A percentile compares a stretch with the other conserved stretches of the same genome.
These are phyloP conservation scores for Neonectria faginata DNA, from an alignment of 2,329 filamentous ascomycete genomes.

Conservation along the genomic window DNA sequence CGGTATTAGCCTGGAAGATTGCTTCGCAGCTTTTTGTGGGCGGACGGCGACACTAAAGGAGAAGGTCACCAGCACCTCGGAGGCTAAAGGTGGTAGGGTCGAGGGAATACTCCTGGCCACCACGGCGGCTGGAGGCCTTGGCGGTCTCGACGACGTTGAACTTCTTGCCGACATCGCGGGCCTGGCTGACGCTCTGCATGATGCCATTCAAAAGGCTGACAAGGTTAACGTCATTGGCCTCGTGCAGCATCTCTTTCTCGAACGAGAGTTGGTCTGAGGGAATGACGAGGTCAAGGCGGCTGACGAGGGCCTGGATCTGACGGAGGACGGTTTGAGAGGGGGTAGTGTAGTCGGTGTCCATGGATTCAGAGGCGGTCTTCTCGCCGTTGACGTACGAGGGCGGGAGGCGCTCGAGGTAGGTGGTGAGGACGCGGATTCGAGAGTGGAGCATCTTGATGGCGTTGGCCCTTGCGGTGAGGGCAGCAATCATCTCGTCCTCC, in stretches of 20 bases:
- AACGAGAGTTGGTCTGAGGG: constrained; percentile 76
- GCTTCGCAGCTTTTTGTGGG: neutral
- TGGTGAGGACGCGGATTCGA: constrained; percentile 76
- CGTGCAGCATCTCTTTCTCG: constrained; percentile 76
- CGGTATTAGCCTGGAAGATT: constrained; percentile 3
- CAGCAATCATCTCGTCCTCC: constrained; percentile 71
- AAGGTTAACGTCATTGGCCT: constrained; percentile 86
- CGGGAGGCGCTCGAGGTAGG: constrained; percentile 82
- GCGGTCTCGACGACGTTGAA: constrained; percentile 68
- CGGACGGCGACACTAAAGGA: constrained; percentile 39
- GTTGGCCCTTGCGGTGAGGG: constrained; percentile 88
- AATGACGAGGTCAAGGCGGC: constrained; percentile 83
- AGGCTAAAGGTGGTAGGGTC: constrained; percentile 42
- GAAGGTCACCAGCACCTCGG: constrained; percentile 47
- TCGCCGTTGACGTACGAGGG: constrained; percentile 69
- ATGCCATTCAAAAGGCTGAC: constrained; percentile 81
- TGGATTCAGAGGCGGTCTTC: constrained; percentile 53
- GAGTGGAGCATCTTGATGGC: constrained; percentile 93
- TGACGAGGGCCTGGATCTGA: constrained; percentile 86
- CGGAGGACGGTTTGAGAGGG: constrained; percentile 82
- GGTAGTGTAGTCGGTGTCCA: constrained; percentile 54
- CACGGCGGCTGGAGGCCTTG: constrained; percentile 42
- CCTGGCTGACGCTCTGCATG: constrained; percentile 76
- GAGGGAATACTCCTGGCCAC: constrained; percentile 39
- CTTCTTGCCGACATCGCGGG: constrained; percentile 81